phyloP scores from a whole-genome alignment of 306 rosid species.

The Quercus wislizeni region DNA sequence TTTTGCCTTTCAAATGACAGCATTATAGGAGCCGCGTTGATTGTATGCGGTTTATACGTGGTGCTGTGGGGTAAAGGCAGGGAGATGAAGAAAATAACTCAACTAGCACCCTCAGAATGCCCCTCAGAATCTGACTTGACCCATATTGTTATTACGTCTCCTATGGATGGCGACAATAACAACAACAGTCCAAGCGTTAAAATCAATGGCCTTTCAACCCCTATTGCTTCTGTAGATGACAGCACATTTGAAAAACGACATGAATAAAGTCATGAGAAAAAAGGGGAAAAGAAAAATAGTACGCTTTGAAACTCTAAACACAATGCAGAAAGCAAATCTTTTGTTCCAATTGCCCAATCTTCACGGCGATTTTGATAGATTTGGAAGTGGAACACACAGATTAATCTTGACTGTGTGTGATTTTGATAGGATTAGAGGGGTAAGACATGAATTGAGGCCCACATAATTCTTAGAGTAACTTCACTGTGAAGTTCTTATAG shows the following conservation, averaged over 20 bases:
- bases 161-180: not conserved
- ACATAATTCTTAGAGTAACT: too few relatives aligned
- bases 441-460: too few relatives aligned
- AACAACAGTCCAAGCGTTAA: not conserved
- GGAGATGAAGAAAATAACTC: constrained; percentile 35
- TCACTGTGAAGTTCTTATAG: too few relatives aligned
- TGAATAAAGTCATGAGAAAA: too few relatives aligned
- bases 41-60: constrained; percentile 39
- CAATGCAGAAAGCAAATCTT: too few relatives aligned
- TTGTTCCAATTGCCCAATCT: too few relatives aligned
- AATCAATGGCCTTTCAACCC: not conserved
- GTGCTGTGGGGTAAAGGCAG: constrained; percentile 54
- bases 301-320: too few relatives aligned
- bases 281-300: too few relatives aligned
- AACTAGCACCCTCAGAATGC: not conserved
- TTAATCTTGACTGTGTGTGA: too few relatives aligned
- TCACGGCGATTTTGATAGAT: too few relatives aligned
- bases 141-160: not conserved
- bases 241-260: not conserved
- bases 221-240: not conserved
- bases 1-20: not conserved
- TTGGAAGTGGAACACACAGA: too few relatives aligned
- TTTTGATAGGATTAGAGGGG: too few relatives aligned
- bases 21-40: constrained; percentile 36
- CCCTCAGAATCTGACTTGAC: not conserved